Evolutionary conservation across 768 basidiomycete species (phyloP), one percentile per base, ranked within the genome.

Genomic region (Phlegmacium glaucopus): DNA sequence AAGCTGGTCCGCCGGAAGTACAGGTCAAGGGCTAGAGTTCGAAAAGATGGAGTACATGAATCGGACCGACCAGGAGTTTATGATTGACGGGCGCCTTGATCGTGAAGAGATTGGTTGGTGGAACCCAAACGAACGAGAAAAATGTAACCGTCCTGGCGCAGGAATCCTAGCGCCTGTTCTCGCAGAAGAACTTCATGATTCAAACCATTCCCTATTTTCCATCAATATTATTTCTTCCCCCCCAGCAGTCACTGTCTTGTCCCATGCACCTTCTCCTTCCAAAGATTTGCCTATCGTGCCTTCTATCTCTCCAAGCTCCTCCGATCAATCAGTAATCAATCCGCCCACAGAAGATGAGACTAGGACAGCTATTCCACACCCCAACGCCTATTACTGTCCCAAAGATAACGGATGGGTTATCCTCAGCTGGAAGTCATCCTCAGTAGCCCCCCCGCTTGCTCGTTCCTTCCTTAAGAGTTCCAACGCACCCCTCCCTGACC

Each of bases 351-450:
- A 75, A 48, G 78, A 81, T 29, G 86, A 90, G 55, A 70, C 84
- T 6, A 77, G 74, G n/a, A 78, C 75, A 12, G 76, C 88, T 26
- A 73, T 88, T 26, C 90, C 90, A 10, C 89, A 93, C 60, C 83
- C 90, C 4, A 80, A 87, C 54, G 88, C 87, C 11, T 88, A 88
- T 61, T 93, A 87, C 60, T 92, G 89, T 59, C 78, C 81, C 17
- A 83, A 80, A 60, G 86, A 91, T 47, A 87, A 91, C 54, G 84
- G 85, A 6, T 93, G 90, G 90, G 78, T 90, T 28, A 75, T 92
- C 32, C 70, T 91, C 12, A 72, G 70, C 32, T 87, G 85, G 83
- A 81, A 80, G 52, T 76, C 77, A 11, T 83, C 85, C 10, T 70
- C 74, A 15, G 72, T 82, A 30, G 59, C 77, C 8, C 87, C 85